Percentiles rank a stretch among this genome's conserved stretches.
phyloP scores from a whole-genome alignment of 73 alveolate genomes.

The Tetrahymena borealis region DNA sequence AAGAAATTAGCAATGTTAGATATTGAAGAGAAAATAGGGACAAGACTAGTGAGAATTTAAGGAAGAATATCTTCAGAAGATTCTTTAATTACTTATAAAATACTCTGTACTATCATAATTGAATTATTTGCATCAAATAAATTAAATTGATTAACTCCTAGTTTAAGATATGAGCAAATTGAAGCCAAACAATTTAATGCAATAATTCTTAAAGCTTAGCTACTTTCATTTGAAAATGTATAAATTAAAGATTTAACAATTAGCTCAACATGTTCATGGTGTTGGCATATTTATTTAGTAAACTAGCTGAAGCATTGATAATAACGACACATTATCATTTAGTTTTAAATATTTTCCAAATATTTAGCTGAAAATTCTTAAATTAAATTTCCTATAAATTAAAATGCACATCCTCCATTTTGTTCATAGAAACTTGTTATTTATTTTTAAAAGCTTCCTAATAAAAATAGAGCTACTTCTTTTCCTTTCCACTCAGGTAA shows the following conservation, averaged over 20 bases:
- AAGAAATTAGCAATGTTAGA: not conserved
- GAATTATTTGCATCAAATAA: not conserved
- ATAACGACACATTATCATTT: not conserved
- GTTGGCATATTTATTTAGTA: not conserved
- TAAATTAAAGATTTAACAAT: not conserved
- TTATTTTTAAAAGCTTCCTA: not conserved
- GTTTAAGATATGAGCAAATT: not conserved
- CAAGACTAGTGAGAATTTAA: not conserved
- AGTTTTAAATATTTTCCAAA: not conserved
- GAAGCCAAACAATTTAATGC: not conserved
- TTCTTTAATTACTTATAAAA: not conserved
- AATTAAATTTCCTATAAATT: not conserved
- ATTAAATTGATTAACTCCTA: not conserved
- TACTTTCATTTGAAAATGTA: not conserved
- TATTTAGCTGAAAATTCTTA: not conserved
- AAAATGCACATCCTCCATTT: not conserved
- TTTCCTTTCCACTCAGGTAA: not conserved
- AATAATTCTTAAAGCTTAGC: not conserved
- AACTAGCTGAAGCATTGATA: not conserved
- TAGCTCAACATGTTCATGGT: not conserved
- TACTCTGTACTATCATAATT: not conserved
- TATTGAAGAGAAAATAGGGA: not conserved
- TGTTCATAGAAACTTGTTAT: not conserved
- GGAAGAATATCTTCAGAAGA: not conserved
- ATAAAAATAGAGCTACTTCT: not conserved